Evolutionary conservation across 2,329 filamentous ascomycete genomes (phyloP).

Genomic region (Oidium heveae): DNA sequence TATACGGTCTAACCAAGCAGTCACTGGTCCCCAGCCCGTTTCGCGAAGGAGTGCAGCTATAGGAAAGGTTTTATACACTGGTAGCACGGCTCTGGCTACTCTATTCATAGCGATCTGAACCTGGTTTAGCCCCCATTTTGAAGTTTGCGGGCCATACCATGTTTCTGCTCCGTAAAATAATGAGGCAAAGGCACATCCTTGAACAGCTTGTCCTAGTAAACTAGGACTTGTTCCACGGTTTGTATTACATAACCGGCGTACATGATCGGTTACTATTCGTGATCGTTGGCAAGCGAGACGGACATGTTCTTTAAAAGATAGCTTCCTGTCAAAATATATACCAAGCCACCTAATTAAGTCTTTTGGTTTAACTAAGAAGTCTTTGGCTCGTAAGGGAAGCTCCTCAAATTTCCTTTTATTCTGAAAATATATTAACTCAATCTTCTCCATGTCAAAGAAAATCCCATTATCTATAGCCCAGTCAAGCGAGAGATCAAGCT

Average conservation of each 20-base stretch:
- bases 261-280: background rate
- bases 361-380: background rate
- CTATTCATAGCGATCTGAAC: too few species aligned
- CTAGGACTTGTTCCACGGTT: conserved; percentile 4
- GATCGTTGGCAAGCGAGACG: background rate
- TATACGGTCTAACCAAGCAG: background rate
- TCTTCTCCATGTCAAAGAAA: background rate
- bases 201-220: background rate
- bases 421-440: background rate
- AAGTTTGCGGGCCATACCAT: too few species aligned
- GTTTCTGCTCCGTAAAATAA: background rate
- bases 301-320: background rate
- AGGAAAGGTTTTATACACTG: background rate
- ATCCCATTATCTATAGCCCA: background rate
- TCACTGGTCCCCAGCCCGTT: background rate
- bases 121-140: background rate
- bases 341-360: background rate
- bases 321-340: background rate
- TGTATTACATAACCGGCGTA: background rate
- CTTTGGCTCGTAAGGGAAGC: background rate
- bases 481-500: background rate
- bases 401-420: background rate
- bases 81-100: background rate
- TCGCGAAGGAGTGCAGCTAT: background rate
- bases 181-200: background rate